These are phyloP conservation scores for Teunomyces panamensis DNA, from an alignment of 805 yeast genomes.

Conservation along the genomic window DNA sequence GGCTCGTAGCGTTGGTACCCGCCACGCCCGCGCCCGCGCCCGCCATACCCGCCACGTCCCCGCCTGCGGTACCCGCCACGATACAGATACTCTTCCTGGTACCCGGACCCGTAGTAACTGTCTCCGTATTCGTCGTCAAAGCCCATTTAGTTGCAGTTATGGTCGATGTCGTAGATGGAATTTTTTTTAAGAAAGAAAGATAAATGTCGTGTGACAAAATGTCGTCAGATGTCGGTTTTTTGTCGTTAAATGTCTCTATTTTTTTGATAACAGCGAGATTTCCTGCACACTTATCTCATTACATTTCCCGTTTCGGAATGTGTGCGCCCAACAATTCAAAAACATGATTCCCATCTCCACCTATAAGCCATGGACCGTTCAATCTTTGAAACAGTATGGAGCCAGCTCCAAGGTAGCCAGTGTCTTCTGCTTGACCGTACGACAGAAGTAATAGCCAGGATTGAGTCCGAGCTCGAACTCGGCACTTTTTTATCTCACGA, in stretches of 20 bases:
- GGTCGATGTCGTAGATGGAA: no score
- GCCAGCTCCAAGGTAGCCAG: background rate
- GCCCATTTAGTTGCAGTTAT: background rate
- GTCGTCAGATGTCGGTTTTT: no score
- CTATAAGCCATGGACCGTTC: conserved; percentile 3
- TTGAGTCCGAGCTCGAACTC: background rate
- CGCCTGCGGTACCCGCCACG: conserved; percentile 14
- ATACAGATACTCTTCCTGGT: background rate
- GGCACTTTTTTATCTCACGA: conserved; percentile 7
- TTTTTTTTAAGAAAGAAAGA: no score
- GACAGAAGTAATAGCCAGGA: background rate
- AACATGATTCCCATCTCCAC: background rate
- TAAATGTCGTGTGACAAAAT: no score
- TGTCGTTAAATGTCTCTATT: background rate
- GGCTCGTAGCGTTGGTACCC: conserved; percentile 9
- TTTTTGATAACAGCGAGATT: background rate
- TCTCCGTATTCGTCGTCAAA: conserved; percentile 1
- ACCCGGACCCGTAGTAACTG: conserved; percentile 9
- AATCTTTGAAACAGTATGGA: background rate
- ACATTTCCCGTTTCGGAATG: conserved; percentile 10
- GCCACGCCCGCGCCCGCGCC: conserved; percentile 9
- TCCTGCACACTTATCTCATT: conserved; percentile 5
- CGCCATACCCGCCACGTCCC: conserved; percentile 12
- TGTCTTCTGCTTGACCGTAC: background rate
- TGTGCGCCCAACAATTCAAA: conserved; percentile 6